phyloP scores from a whole-genome alignment of 2,329 filamentous ascomycete genomes.

The Colletotrichum coccodes region DNA sequence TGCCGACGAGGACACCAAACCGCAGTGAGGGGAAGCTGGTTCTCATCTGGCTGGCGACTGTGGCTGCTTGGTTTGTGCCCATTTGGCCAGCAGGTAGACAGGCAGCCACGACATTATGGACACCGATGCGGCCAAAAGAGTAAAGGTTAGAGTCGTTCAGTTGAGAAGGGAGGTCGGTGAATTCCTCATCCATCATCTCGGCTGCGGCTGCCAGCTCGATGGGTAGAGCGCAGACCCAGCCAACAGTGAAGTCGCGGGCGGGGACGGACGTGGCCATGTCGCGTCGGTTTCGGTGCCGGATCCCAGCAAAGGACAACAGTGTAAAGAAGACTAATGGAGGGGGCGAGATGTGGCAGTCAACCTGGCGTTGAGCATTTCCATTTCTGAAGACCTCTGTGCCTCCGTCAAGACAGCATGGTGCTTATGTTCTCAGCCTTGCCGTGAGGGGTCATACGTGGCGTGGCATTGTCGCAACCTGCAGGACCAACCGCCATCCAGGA shows the following conservation, averaged over 20 bases:
- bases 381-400: not conserved
- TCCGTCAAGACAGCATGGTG: not conserved
- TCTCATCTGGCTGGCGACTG: slow-evolving; percentile 40
- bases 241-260: not conserved
- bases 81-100: slow-evolving; percentile 31
- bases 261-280: not conserved
- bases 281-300: not conserved
- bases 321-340: not conserved
- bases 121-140: slow-evolving; percentile 26
- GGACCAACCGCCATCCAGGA: not conserved
- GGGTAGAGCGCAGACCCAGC: not conserved
- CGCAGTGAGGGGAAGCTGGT: slow-evolving; percentile 33
- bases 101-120: slow-evolving; percentile 36
- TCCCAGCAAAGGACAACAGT: not conserved
- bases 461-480: not conserved
- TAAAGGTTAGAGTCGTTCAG: slow-evolving; percentile 13
- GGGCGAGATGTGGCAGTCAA: not conserved
- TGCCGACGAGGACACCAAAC: slow-evolving; percentile 36
- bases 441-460: not conserved
- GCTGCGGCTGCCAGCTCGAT: not conserved
- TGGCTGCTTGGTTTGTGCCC: slow-evolving; percentile 7
- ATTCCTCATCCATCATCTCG: slow-evolving; percentile 25
- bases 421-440: not conserved
- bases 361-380: not conserved
- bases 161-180: not conserved